These are phyloP conservation scores for Cyberlindnera sargentensis DNA, from an alignment of 805 yeast genomes.

Conservation along the genomic window DNA sequence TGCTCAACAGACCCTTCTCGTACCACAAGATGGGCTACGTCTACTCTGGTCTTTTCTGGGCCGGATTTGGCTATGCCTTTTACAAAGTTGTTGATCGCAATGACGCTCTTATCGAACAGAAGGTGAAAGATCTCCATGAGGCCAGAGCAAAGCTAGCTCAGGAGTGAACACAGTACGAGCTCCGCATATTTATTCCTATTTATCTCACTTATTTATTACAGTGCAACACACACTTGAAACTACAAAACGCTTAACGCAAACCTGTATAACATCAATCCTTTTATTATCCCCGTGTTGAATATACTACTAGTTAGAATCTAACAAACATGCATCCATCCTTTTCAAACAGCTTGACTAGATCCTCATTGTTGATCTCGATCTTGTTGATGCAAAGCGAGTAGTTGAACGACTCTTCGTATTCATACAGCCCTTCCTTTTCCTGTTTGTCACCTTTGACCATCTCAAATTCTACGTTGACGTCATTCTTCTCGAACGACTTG, in stretches of 20 bases:
- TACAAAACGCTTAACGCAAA: too few species aligned
- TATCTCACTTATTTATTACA: background rate
- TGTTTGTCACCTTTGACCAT: background rate
- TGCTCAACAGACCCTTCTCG: slow-evolving; percentile 33
- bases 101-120: slow-evolving; percentile 30
- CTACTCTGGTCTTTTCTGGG: slow-evolving; percentile 38
- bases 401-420: slow-evolving; percentile 1
- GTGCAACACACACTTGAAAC: background rate
- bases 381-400: background rate
- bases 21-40: slow-evolving; percentile 34
- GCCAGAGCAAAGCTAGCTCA: slow-evolving; percentile 27
- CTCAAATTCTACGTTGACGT: background rate
- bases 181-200: background rate
- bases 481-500: background rate
- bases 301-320: background rate
- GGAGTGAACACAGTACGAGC: background rate
- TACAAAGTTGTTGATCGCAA: slow-evolving; percentile 32
- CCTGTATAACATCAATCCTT: background rate
- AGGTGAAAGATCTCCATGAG: slow-evolving; percentile 30
- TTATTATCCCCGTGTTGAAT: background rate
- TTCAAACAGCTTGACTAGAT: slow-evolving; percentile 1
- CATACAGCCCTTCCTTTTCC: slow-evolving; percentile 1
- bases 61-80: slow-evolving; percentile 34
- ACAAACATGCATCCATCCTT: slow-evolving; percentile 2
- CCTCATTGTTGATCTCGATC: background rate